Base-by-base conservation (phyloP, 2,329 filamentous ascomycete genomes). In the Penicillium verrucosum region DNA sequence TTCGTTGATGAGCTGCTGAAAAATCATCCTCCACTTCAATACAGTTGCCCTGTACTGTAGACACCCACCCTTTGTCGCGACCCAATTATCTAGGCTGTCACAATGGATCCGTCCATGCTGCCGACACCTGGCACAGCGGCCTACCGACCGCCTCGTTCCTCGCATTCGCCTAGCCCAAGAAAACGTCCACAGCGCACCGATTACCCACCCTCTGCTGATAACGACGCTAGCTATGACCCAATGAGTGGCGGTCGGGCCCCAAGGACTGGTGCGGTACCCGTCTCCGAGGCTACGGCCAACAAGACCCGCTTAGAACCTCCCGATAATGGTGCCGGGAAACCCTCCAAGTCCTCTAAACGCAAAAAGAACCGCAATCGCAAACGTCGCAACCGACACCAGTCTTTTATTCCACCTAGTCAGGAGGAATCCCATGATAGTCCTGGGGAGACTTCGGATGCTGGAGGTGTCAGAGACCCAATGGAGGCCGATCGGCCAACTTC, bases 351-450 rank as follows among this genome's bases (percentile, higher is more conserved):
- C 36, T 54, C 65, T 10, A 73, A 69, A 59, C 70, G 69, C 66
- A 86, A 87, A 78, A 89, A 90, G 65, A 88, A 91, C 72, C 85
- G 89, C 43, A 87, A 85, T 32, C 88, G 89, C 37, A 92, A 88
- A 80, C 92, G 91, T 77, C 89, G 89, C 74, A 85, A 85, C 59
- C 84, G 91, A 61, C 84, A 89, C 60, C 90, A 90, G 77, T 96
- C 91, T 9, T 96, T 96, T 70, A 87, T 89, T 25, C 58, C 60
- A 5, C 56, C 62, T 32, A 80, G 82, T 16, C 76, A 84, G 1
- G 84, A 86, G 38, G 86, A 88, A 36, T 77, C 73, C 45, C 77
- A 73, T 63, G 65, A 68, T 21, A 65, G 56, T n/a, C 60, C 67
- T 81, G 85, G 69, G 84, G 84, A 68, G 72, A 77, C 63, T 70